These are phyloP conservation scores for Lodderomyces theae DNA, from an alignment of 1,139 yeast genomes.

Conservation along the genomic window DNA sequence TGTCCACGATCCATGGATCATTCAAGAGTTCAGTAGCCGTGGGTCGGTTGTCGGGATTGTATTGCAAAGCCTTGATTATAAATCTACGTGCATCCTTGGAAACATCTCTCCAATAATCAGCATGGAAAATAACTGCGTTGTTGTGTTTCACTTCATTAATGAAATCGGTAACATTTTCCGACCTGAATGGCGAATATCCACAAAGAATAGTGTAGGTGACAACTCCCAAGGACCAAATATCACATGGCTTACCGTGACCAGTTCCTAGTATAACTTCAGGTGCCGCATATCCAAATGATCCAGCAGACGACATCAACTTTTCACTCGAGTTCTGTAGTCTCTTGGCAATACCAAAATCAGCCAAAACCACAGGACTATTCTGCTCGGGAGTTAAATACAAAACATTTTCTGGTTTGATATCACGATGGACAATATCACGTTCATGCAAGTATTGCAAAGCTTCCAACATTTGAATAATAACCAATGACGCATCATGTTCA, in stretches of 20 bases:
- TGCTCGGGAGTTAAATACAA: slow-evolving; percentile 54
- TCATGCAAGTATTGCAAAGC: slow-evolving; percentile 76
- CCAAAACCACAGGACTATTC: slow-evolving; percentile 72
- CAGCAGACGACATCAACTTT: slow-evolving; percentile 74
- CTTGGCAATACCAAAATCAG: slow-evolving; percentile 93
- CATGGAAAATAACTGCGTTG: slow-evolving; percentile 77
- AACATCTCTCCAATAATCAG: slow-evolving; percentile 80
- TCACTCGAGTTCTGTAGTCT: slow-evolving; percentile 58
- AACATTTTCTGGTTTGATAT: slow-evolving; percentile 86
- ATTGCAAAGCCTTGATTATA: slow-evolving; percentile 61
- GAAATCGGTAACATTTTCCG: slow-evolving; percentile 81
- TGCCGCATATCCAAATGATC: slow-evolving; percentile 92
- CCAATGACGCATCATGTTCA: slow-evolving; percentile 75
- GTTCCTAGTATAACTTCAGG: slow-evolving; percentile 77
- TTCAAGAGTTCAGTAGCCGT: slow-evolving; percentile 60
- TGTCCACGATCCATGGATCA: slow-evolving; percentile 67
- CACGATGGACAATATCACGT: slow-evolving; percentile 81
- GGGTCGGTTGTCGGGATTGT: slow-evolving; percentile 64
- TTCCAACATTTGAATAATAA: slow-evolving; percentile 64
- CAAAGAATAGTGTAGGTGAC: slow-evolving; percentile 85
- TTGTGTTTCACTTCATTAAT: slow-evolving; percentile 69
- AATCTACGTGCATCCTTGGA: slow-evolving; percentile 74
- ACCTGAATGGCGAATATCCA: slow-evolving; percentile 89
- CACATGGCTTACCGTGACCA: slow-evolving; percentile 92
- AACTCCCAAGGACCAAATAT: slow-evolving; percentile 90